These are phyloP conservation scores for Podospora pseudoanserina DNA, from an alignment of 495 filamentous ascomycete species.

Conservation along the genomic window DNA sequence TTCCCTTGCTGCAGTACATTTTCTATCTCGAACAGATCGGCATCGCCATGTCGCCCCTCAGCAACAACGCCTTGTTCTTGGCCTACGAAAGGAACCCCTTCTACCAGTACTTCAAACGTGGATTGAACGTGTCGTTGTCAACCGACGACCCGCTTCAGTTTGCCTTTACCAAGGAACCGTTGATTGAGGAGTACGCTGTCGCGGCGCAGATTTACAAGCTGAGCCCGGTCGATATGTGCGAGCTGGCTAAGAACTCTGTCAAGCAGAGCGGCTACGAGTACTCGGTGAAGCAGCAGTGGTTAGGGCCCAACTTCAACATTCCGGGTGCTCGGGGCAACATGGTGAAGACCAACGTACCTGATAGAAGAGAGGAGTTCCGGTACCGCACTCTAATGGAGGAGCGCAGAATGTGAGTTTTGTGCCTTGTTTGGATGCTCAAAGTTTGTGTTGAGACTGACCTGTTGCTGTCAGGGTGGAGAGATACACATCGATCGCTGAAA, in stretches of 20 bases:
- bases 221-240: constrained; percentile 96
- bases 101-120: constrained; percentile 87
- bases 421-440: neutral
- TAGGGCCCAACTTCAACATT: constrained; percentile 68
- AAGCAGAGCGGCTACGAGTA: constrained; percentile 91
- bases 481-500: constrained; percentile 24
- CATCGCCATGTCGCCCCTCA: constrained; percentile 97
- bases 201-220: constrained; percentile 98
- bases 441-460: constrained; percentile 8
- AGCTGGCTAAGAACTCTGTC: constrained; percentile 93
- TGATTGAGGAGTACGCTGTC: constrained; percentile 97
- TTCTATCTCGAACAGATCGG: constrained; percentile 98
- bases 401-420: constrained; percentile 64
- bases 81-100: constrained; percentile 98
- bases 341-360: constrained; percentile 92
- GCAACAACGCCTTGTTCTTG: constrained; percentile 94
- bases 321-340: constrained; percentile 83
- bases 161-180: constrained; percentile 94
- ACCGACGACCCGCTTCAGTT: constrained; percentile 98
- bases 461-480: constrained; percentile 27
- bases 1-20: constrained; percentile 91
- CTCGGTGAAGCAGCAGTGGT: constrained; percentile 82
- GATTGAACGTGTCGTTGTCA: constrained; percentile 90
- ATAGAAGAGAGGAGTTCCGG: constrained; percentile 83
- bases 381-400: constrained; percentile 81